Evolutionary conservation across 257 asterid genomes (phyloP).

Genomic region (Henckelia pumila): DNA sequence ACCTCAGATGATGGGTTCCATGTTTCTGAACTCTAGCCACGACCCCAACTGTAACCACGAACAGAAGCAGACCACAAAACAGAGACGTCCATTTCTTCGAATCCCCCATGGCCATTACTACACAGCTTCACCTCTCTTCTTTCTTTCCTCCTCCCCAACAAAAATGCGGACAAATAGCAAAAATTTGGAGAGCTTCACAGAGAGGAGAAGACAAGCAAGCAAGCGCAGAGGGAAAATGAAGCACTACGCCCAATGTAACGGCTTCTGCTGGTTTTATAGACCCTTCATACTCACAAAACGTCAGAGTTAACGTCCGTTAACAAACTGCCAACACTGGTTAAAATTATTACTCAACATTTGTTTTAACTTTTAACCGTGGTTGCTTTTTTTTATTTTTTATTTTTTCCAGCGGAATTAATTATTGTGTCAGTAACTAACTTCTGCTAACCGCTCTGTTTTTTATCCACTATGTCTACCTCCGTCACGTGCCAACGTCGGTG

Average conservation of each 20-base stretch:
- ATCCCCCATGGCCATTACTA: slow-evolving; percentile 31
- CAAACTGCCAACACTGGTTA: slow-evolving; percentile 24
- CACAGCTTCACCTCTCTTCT: not conserved
- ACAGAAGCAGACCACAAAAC: slow-evolving; percentile 39
- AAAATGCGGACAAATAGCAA: slow-evolving; percentile 4
- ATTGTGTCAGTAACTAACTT: not conserved
- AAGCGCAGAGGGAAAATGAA: slow-evolving; percentile 31
- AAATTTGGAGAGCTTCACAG: slow-evolving; percentile 1
- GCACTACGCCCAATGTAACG: slow-evolving; percentile 55
- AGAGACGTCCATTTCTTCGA: slow-evolving; percentile 42
- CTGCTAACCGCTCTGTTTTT: not conserved
- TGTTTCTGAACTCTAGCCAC: slow-evolving; percentile 35
- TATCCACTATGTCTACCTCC: not conserved
- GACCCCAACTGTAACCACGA: slow-evolving; percentile 42
- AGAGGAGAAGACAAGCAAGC: slow-evolving; percentile 24
- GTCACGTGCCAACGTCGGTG: not conserved
- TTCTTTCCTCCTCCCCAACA: slow-evolving; percentile 15
- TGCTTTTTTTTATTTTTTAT: too few species aligned
- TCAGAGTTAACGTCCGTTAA: slow-evolving; percentile 51
- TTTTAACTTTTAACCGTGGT: slow-evolving; percentile 7
- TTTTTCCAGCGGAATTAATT: too few species aligned
- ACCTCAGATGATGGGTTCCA: slow-evolving; percentile 42
- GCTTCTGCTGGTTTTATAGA: slow-evolving; percentile 53
- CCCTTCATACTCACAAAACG: slow-evolving; percentile 29
- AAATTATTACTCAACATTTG: slow-evolving; percentile 22